Base-by-base conservation (phyloP, 805 yeast species). In the Candida nemodendra region DNA sequence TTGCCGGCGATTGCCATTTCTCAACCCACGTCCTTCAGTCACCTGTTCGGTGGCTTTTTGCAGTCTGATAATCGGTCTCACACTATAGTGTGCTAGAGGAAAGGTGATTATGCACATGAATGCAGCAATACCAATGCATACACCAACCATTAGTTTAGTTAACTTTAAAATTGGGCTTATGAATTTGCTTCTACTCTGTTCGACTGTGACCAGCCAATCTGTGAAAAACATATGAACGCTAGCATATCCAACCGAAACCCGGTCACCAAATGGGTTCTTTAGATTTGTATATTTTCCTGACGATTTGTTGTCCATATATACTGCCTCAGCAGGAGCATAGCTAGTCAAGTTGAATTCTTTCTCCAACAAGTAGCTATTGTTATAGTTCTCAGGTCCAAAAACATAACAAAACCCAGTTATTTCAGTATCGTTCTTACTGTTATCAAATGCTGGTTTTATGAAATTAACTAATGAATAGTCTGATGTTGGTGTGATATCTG, bases 71-170 rank as follows among this genome's bases (percentile, higher is more conserved):
- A 89, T 87, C 0, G 97, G 96, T 46, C 84, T 64, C 5, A 88
- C 90, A 24, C 90, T 88, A 69, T 80, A 84, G 42, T 85, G 88
- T 0, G 95, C 88, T 37, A 89, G 61, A 4, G 93, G 90, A 57
- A 88, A 75, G 1, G 96, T 86, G n/a, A 85, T 57, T 1, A 85
- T 43, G 47, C 85, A 78, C 69, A 87, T 78, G 45, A 83, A 74
- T 1, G 68, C 85, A 3, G 93, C 93, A 15, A 84, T 77, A 1
- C 85, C 95, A 26, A 89, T 66, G 17, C 85, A 87, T 1, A 85
- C 81, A 4, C 93, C 95, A 30, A 81, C 72, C 42, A 86, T 81
- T 34, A 89, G 82, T 46, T 77, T 76, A 1, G 81, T 72, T 27
- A 89, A 62, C 45, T 71, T 74, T 2, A 46, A 63, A 4, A 82